These are phyloP conservation scores for Cupressus sempervirens DNA, from an alignment of 75 land plant species.

Conservation along the genomic window DNA sequence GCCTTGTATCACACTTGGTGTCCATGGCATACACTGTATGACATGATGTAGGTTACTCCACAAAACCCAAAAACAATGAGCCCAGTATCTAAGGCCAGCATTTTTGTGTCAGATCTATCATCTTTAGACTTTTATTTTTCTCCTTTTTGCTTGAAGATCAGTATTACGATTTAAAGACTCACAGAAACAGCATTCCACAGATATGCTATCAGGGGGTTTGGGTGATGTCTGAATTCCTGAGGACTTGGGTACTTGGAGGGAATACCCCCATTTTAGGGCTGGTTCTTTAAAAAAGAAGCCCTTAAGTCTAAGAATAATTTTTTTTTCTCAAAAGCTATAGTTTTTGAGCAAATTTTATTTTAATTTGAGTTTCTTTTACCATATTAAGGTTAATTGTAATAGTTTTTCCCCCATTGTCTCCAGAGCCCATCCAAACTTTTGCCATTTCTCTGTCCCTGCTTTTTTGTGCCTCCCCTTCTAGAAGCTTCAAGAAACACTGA, in stretches of 20 bases:
- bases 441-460: too few relatives aligned
- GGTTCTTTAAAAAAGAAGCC: too few relatives aligned
- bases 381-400: not conserved
- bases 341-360: too few relatives aligned
- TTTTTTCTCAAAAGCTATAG: not conserved
- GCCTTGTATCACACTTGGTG: conserved; percentile 83
- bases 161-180: conserved; percentile 91
- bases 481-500: too few relatives aligned
- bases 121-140: conserved; percentile 32
- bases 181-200: conserved; percentile 9
- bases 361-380: too few relatives aligned
- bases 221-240: conserved; percentile 31
- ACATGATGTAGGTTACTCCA: conserved; percentile 80
- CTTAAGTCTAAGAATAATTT: too few relatives aligned
- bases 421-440: conserved; percentile 43
- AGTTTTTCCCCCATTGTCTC: too few relatives aligned
- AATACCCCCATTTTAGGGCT: too few relatives aligned
- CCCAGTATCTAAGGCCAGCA: conserved; percentile 62
- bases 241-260: not conserved
- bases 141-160: conserved; percentile 81
- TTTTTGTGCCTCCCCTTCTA: too few relatives aligned
- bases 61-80: conserved; percentile 43
- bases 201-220: too few relatives aligned
- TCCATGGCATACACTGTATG: conserved; percentile 90
- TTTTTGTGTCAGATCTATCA: conserved; percentile 40